Evolutionary conservation across 331 rosid genomes (phyloP).

Genomic region (Malus hybrid): DNA sequence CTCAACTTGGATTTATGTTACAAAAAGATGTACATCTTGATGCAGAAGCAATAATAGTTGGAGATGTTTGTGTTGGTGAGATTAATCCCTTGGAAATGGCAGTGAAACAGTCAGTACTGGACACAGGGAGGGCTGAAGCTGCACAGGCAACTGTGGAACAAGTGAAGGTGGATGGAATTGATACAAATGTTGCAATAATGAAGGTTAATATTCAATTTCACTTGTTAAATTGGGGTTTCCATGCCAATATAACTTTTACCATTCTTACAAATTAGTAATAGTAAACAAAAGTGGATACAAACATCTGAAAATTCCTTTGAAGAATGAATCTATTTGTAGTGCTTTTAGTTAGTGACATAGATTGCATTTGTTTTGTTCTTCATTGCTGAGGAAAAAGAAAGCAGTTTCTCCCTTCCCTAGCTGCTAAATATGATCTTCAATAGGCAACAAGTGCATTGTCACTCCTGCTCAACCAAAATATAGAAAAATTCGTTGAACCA

Average conservation of each 20-base stretch:
- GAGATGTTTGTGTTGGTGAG: constrained; percentile 77
- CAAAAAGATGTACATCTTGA: constrained; percentile 26
- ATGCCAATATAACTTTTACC: constrained; percentile 4
- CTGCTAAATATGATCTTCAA: background rate
- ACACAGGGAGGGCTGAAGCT: constrained; percentile 79
- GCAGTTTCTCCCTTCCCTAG: constrained; percentile 4
- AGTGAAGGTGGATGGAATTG: constrained; percentile 96
- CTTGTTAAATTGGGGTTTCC: background rate
- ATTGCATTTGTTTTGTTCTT: background rate
- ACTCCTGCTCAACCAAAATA: background rate
- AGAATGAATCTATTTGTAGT: background rate
- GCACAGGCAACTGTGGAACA: constrained; percentile 87
- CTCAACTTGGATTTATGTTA: constrained; percentile 51
- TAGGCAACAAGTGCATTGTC: background rate
- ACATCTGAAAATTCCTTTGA: background rate
- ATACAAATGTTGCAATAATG: constrained; percentile 90
- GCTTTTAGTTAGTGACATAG: background rate
- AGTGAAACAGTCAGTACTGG: constrained; percentile 57
- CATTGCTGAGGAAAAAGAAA: background rate
- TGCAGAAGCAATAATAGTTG: constrained; percentile 29
- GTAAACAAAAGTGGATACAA: background rate
- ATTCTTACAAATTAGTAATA: background rate
- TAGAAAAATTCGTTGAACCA: background rate
- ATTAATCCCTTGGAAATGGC: constrained; percentile 64
- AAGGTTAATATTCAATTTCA: constrained; percentile 48